These are phyloP conservation scores for Wickerhamiella siamensis DNA, from an alignment of 805 yeast species.

Conservation along the genomic window DNA sequence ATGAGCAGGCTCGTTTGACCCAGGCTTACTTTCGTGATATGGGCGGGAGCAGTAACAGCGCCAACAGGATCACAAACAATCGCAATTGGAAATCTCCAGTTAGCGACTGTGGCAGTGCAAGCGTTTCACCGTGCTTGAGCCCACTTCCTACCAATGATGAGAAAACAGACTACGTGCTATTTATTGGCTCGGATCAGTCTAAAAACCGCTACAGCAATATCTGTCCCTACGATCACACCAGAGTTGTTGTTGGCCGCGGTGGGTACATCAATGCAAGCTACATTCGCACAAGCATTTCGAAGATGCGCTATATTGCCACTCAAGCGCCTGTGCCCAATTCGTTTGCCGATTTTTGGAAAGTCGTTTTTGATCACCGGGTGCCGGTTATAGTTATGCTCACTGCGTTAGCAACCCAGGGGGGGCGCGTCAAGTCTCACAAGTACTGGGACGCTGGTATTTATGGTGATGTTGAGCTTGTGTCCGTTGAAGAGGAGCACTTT, in stretches of 20 bases:
- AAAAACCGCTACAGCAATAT: constrained; percentile 84
- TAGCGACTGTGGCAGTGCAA: not conserved
- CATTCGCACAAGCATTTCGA: constrained; percentile 29
- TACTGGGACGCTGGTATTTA: constrained; percentile 61
- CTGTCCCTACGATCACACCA: constrained; percentile 70
- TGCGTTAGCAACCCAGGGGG: constrained; percentile 55
- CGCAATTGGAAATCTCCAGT: not conserved
- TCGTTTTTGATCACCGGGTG: constrained; percentile 50
- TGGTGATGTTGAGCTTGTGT: constrained; percentile 19
- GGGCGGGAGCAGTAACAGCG: not conserved
- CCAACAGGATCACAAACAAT: not conserved
- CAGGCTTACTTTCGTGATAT: constrained; percentile 23
- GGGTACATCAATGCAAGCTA: constrained; percentile 76
- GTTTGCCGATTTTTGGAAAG: constrained; percentile 72
- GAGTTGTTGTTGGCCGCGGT: constrained; percentile 41
- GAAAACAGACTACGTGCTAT: constrained; percentile 33
- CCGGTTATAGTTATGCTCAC: constrained; percentile 67
- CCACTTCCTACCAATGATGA: constrained; percentile 8
- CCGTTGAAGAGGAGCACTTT: constrained; percentile 18
- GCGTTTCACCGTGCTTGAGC: not conserved
- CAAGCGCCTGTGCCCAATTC: constrained; percentile 83
- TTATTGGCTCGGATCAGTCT: constrained; percentile 71
- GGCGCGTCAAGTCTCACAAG: constrained; percentile 70
- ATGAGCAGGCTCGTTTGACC: constrained; percentile 55
- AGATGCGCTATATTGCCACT: constrained; percentile 60